A percentile compares a stretch with the other conserved stretches of the same genome.
Conservation (phyloP, 2,329 filamentous ascomycete genomes). For the Fusarium sp. region DNA sequence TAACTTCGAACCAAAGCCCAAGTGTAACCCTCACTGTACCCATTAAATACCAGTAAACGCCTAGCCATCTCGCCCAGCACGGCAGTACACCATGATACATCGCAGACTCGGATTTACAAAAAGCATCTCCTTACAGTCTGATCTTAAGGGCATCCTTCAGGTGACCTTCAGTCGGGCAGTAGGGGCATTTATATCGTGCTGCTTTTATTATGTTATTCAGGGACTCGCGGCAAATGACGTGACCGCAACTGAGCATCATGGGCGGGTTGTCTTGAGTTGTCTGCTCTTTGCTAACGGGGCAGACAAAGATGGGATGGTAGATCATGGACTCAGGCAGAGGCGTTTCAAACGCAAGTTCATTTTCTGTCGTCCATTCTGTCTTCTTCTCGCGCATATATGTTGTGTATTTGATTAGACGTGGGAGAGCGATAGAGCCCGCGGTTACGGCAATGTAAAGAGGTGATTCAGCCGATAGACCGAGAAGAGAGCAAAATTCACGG, state of each 20-base stretch:
- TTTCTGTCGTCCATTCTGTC: slow-evolving; percentile 93
- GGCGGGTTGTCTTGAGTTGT: slow-evolving; percentile 92
- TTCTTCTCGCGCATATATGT: slow-evolving; percentile 88
- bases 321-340: slow-evolving; percentile 69
- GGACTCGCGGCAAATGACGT: slow-evolving; percentile 89
- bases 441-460: slow-evolving; percentile 94
- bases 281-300: slow-evolving; percentile 96
- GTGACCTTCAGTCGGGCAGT: slow-evolving; percentile 88
- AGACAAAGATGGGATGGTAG: slow-evolving; percentile 98
- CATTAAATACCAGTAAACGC: slow-evolving; percentile 18
- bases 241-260: slow-evolving; percentile 96
- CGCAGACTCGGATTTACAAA: background rate
- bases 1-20: slow-evolving; percentile 12
- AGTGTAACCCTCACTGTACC: background rate
- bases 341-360: slow-evolving; percentile 86
- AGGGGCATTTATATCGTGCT: slow-evolving; percentile 90
- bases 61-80: background rate
- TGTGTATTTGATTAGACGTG: slow-evolving; percentile 88
- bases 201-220: slow-evolving; percentile 84
- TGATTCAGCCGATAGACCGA: slow-evolving; percentile 90
- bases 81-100: background rate
- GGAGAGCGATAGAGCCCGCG: slow-evolving; percentile 90
- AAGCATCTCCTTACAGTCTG: slow-evolving; percentile 61
- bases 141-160: slow-evolving; percentile 81
- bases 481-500: slow-evolving; percentile 90